Evolutionary conservation across 1,139 yeast genomes (phyloP).

Genomic region (Protomyces macrosporus): DNA sequence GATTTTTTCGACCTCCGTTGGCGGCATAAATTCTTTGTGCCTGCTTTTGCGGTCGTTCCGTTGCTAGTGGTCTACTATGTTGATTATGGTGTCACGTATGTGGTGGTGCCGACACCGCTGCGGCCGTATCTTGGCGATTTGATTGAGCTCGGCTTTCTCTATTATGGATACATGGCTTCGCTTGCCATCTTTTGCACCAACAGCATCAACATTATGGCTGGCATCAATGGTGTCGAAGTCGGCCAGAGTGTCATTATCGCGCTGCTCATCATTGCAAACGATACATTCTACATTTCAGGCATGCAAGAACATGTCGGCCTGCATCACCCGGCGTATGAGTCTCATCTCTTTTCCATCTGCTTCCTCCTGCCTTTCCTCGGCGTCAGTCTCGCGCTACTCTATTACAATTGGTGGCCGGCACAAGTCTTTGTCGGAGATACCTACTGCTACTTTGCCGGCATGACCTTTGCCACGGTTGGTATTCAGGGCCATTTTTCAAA

Average conservation of each 20-base stretch:
- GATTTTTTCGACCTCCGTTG: constrained; percentile 93
- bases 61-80: constrained; percentile 84
- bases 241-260: constrained; percentile 86
- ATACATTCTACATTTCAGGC: constrained; percentile 56
- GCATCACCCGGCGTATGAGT: constrained; percentile 61
- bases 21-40: constrained; percentile 94
- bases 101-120: constrained; percentile 74
- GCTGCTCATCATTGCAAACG: constrained; percentile 65
- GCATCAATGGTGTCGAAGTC: constrained; percentile 91
- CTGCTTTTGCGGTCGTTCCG: constrained; percentile 92
- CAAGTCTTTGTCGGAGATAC: constrained; percentile 95
- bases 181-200: constrained; percentile 92
- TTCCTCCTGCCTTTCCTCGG: constrained; percentile 82
- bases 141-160: constrained; percentile 47
- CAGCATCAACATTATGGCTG: constrained; percentile 93
- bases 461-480: constrained; percentile 97
- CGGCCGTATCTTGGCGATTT: constrained; percentile 38
- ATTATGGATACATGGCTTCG: constrained; percentile 85
- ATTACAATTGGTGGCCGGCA: constrained; percentile 79
- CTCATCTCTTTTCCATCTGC: constrained; percentile 77
- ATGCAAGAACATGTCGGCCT: constrained; percentile 42
- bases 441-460: constrained; percentile 94
- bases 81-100: constrained; percentile 87
- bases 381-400: constrained; percentile 68
- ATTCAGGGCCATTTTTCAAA: constrained; percentile 94